These are phyloP conservation scores for Chrysopogon serrulatus DNA, from an alignment of 176 grass and related monocot species.

Conservation along the genomic window DNA sequence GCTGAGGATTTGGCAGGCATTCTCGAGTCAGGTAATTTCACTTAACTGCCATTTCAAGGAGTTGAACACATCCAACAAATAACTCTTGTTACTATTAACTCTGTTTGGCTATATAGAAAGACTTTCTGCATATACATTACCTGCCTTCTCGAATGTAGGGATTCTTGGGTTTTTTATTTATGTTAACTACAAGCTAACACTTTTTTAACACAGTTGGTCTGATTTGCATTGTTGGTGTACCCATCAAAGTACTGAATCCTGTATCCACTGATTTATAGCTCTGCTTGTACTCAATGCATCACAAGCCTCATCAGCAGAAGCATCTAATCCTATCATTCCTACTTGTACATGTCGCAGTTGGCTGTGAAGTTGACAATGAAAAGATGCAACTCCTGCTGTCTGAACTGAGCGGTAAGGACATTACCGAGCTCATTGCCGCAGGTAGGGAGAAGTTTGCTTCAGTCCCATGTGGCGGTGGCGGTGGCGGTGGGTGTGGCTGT, in stretches of 20 bases:
- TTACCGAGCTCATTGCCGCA: constrained; percentile 47
- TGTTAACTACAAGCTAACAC: neutral
- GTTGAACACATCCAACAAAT: neutral
- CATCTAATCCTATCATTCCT: neutral
- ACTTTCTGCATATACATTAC: neutral
- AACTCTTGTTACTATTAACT: neutral
- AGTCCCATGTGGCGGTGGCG: constrained; percentile 42
- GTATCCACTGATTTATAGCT: neutral
- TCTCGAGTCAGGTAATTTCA: constrained; percentile 37
- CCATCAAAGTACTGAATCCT: neutral
- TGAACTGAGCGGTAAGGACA: constrained; percentile 52
- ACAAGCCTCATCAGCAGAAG: neutral
- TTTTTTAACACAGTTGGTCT: neutral
- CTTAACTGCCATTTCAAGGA: neutral
- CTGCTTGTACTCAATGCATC: neutral
- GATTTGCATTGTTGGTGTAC: neutral
- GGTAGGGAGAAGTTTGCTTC: constrained; percentile 68
- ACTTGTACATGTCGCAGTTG: constrained; percentile 20
- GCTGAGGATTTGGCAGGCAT: constrained; percentile 29
- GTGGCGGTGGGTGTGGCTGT: constrained; percentile 23
- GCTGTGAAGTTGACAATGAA: constrained; percentile 46
- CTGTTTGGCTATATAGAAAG: neutral
- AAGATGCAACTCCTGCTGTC: constrained; percentile 39
- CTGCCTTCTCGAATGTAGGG: too few relatives aligned
- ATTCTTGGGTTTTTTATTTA: neutral